Base-by-base conservation (phyloP, 2,329 filamentous ascomycete genomes). In the Aspergillus viridinutans region DNA sequence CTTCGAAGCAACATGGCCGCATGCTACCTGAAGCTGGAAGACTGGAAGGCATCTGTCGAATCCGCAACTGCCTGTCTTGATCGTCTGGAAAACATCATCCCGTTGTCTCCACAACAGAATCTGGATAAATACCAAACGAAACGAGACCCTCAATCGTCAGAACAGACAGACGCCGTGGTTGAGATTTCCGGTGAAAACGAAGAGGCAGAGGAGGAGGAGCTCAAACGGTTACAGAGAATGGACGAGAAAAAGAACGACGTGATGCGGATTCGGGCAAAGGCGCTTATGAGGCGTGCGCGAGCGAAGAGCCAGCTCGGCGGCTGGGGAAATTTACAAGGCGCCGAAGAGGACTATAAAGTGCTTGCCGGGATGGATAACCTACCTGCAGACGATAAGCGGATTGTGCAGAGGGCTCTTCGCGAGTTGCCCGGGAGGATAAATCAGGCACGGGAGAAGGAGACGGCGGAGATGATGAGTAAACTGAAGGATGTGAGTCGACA, bases 391-490 rank as follows among this genome's bases (percentile, higher is more conserved):
- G 92, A 97, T 67, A 79, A 78, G 69, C 85, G 82, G 66, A 83
- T 88, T 17, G 88, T 95, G 1, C 80, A 85, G 53, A 75, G 79
- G 28, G 88, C 91, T 64, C 78, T 95, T 58, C 74, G 80, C 14
- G 77, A 79, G 23, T 75, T 97, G 42, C 90, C 90, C 1, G 78
- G 82, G 1, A 81, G 82, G 60, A 83, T 91, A 51, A 90, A 93
- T 62, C 83, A 83, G 20, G 92, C 92, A 1, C 90, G 92, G 75
- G 88, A 96, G 69, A 83, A 83, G 64, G 94, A 99, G 75, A 90
- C 94, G 83, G 87, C 84, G 2, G 93, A 99, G 76, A 97, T 97
- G 92, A 96, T 96, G 92, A 90, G 89, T 20, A 97, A 97, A 78
- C 76, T 99, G 66, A 97, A 96, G 71, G 86, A 88, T 65, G 84